phyloP scores from a whole-genome alignment of 164 flowering plant genomes.

The Echeveria elegans region DNA sequence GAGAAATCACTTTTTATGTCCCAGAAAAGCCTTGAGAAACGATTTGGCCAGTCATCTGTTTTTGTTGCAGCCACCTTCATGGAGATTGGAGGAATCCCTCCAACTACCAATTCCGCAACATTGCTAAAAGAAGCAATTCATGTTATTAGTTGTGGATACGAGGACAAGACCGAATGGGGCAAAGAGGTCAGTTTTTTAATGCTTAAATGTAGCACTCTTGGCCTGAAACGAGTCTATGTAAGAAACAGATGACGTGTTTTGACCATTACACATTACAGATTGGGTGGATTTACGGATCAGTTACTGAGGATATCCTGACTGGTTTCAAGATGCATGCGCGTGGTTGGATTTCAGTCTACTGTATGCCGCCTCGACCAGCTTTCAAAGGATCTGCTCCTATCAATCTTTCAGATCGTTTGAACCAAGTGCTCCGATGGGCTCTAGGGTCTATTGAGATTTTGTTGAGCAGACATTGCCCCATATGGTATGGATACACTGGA shows the following conservation, averaged over 20 bases:
- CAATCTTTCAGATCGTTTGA: conserved; percentile 96
- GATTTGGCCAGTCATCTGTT: conserved; percentile 95
- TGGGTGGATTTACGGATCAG: conserved; percentile 99
- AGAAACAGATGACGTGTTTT: background rate
- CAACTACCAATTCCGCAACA: conserved; percentile 79
- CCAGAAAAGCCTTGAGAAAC: conserved; percentile 88
- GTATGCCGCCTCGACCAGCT: conserved; percentile 96
- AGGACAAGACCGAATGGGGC: conserved; percentile 97
- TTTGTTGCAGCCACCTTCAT: conserved; percentile 91
- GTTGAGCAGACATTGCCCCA: conserved; percentile 95
- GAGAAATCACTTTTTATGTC: conserved; percentile 93
- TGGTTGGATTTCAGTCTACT: conserved; percentile 93
- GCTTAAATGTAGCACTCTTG: background rate
- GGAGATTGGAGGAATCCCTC: conserved; percentile 97
- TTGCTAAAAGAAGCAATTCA: conserved; percentile 95
- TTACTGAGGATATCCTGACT: conserved; percentile 96
- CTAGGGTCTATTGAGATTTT: conserved; percentile 91
- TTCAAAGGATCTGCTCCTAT: conserved; percentile 99
- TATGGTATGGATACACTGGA: conserved; percentile 96
- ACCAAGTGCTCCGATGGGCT: conserved; percentile 99
- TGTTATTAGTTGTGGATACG: conserved; percentile 98
- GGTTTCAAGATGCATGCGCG: conserved; percentile 99
- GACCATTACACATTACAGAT: conserved; percentile 42
- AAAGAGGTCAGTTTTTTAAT: conserved; percentile 63
- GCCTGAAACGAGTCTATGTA: background rate